Evolutionary conservation across 305 asterid species (phyloP), one percentile per base, ranked within the genome.

Genomic region (Fraxinus floribunda): DNA sequence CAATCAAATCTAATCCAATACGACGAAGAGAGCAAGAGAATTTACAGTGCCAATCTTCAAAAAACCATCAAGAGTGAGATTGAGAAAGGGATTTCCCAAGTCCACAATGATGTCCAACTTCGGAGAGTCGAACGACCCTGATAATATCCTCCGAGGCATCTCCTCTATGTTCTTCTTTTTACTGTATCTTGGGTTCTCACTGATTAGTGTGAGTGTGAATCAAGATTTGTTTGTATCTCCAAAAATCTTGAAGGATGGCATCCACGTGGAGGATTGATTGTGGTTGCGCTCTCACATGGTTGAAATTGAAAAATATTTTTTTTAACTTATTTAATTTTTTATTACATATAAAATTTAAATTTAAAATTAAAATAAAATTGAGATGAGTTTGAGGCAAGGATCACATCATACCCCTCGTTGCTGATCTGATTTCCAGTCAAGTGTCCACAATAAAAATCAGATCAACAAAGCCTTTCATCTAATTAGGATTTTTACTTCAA

Each of bases 51-150:
- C 94, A 68, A 92, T 90, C 89, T 91, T 92, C 90, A 90, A 83
- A 92, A 94, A 92, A n/a, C 93, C 94, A 84, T 94, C 94, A 22
- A 94, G 82, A 15, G 97, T 85, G 84, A 80, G 91, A 78, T 94
- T 92, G 83, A 94, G 97, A 66, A 89, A 83, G 16, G 97, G 97
- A 83, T 92, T 88, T 70, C 97, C 97, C 93, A 82, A 39, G 75
- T 94, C 98, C 24, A 92, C 88, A 10, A 80, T 13, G 36, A 94
- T 4, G 79, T 92, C 92, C 83, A 91, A 89, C 70, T 84, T 93
- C 0, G 96, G 91, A 7, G 97, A 84, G 44, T 85, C 30, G 32
- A 89, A 0, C 55, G 90, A 32, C 3, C 91, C 96, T 10, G 88
- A 73, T 83, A 92, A 81, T 70, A 84, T 16, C 76, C 88, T 86